Evolutionary conservation across 768 basidiomycete genomes (phyloP), one percentile per base, ranked within the genome.

Genomic region (Termitomyces sp.): DNA sequence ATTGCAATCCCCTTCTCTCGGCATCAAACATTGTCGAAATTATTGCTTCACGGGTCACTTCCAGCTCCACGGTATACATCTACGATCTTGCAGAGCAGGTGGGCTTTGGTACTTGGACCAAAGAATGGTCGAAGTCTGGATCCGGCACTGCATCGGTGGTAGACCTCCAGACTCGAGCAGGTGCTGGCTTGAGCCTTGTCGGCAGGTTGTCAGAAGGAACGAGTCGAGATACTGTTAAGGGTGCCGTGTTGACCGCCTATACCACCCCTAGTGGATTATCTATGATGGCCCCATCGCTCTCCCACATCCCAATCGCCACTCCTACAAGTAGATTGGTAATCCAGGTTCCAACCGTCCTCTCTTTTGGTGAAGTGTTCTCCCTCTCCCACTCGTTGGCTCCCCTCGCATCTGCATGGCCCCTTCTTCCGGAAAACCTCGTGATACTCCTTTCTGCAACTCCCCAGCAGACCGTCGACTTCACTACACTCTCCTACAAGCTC

Each of bases 211-310:
- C 87, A 7, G 86, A 90, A 64, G 87, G 89, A 37, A 83, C 90
- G 15, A 90, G 87, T 67, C 78, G 77, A 60, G 85, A 90, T 58
- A 77, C 80, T 4, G 74, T 73, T 32, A 78, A 72, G 44, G 81
- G 80, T 19, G 77, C 83, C 15, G 70, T 87, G 41, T 70, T 93
- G 51, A 89, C 90, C 0, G 86, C 87, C 1, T 93, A 87, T 69
- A 91, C 90, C 3, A 88, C 93, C 0, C 87, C 92, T 0, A 75
- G 73, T n/a, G 93, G 95, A 2, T 77, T 98, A 43, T 83, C 87
- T 8, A 76, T 84, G 56, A 93, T 98, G 88, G 80, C 87, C 0
- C 82, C 88, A 8, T 85, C 89, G 4, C 80, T 99, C 51, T 67
- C 78, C n/a, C 70, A 85, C 65, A 73, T 97, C 2, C 90, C 93